A percentile compares a stretch with the other conserved stretches of the same genome.
Evolutionary conservation across 768 basidiomycete genomes (phyloP).

Genomic region (Fomitopsis serialis): DNA sequence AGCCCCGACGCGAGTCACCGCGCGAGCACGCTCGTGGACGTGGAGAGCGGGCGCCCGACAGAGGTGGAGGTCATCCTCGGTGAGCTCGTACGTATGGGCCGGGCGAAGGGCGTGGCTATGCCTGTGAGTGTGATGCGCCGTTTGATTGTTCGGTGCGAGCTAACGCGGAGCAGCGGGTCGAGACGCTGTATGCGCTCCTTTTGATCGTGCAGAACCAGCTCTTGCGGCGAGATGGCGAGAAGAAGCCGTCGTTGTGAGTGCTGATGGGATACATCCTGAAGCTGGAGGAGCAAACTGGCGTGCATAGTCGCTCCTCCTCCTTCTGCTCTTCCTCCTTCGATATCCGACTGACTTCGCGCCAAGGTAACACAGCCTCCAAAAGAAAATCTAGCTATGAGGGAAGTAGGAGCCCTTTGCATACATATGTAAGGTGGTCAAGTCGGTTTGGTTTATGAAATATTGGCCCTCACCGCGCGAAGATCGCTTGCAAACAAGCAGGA

Average conservation of each 20-base stretch:
- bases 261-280: no score
- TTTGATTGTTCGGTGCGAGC: not conserved
- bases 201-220: conserved; percentile 61
- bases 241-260: not conserved
- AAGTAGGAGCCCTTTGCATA: no score
- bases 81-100: conserved; percentile 51
- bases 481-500: no score
- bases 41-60: conserved; percentile 47
- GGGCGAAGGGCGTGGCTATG: conserved; percentile 35
- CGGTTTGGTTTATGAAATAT: no score
- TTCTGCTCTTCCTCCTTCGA: no score
- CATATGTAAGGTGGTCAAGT: no score
- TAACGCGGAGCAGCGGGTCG: conserved; percentile 40
- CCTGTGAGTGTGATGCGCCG: conserved; percentile 45
- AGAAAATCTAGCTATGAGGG: no score
- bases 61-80: conserved; percentile 68
- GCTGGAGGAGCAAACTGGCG: no score
- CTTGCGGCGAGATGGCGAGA: conserved; percentile 25
- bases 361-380: no score
- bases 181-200: conserved; percentile 54
- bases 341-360: no score
- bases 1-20: conserved; percentile 40
- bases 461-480: no score
- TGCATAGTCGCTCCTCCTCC: no score
- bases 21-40: conserved; percentile 62